Evolutionary conservation across 441 rosid species (phyloP).

Genomic region (Raphanus hybrid): DNA sequence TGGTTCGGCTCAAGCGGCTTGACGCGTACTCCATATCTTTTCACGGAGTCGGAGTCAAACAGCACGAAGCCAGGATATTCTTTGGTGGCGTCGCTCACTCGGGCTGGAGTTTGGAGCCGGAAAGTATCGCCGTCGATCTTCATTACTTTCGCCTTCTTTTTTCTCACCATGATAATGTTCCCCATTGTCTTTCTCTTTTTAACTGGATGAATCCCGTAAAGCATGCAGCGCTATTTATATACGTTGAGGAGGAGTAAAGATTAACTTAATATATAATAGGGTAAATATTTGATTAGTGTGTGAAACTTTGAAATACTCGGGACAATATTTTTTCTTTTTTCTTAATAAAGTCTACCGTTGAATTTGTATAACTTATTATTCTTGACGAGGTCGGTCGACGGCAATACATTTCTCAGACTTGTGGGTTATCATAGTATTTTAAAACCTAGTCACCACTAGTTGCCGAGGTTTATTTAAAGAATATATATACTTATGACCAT

Average conservation of each 20-base stretch:
- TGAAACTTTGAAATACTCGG: constrained; percentile 5
- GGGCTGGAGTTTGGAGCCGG: constrained; percentile 53
- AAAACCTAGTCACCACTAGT: neutral
- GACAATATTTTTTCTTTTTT: neutral
- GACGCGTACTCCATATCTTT: constrained; percentile 52
- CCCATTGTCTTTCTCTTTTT: constrained; percentile 43
- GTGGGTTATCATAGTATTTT: constrained; percentile 7
- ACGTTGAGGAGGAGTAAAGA: neutral
- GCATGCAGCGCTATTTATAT: constrained; percentile 23
- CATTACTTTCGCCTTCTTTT: constrained; percentile 52
- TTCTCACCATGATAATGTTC: constrained; percentile 49
- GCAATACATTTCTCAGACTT: neutral
- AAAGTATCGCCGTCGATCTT: constrained; percentile 56
- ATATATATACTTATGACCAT: too few relatives aligned
- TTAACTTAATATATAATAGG: neutral
- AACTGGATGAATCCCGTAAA: neutral
- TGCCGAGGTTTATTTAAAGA: neutral
- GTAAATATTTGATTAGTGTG: constrained; percentile 7
- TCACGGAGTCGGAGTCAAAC: constrained; percentile 56
- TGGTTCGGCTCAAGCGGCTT: constrained; percentile 55
- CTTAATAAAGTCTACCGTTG: constrained; percentile 9
- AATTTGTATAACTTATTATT: neutral
- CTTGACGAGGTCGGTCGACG: constrained; percentile 14
- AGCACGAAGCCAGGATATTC: constrained; percentile 57
- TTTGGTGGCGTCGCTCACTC: constrained; percentile 45